Evolutionary conservation across 2,329 filamentous ascomycete genomes (phyloP).

Genomic region (Saccharata proteae): DNA sequence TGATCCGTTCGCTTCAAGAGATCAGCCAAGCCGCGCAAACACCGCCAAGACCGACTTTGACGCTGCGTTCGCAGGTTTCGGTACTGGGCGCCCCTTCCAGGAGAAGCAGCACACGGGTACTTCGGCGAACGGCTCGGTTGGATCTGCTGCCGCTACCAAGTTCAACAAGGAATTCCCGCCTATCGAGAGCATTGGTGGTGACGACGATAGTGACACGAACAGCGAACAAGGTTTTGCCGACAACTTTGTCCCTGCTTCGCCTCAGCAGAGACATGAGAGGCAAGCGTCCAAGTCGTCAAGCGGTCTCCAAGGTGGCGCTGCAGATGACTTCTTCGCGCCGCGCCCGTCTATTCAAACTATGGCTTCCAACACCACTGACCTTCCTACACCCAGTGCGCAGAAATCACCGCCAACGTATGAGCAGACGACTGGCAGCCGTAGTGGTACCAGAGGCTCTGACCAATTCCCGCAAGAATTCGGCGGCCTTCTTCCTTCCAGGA

Average conservation of each 20-base stretch:
- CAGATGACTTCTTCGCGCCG: conserved; percentile 16
- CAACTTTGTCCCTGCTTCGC: conserved; percentile 62
- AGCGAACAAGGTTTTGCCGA: conserved; percentile 78
- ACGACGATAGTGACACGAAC: conserved; percentile 64
- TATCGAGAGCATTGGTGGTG: conserved; percentile 71
- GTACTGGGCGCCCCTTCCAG: conserved; percentile 38
- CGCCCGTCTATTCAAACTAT: conserved; percentile 21
- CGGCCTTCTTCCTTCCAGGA: conserved; percentile 43
- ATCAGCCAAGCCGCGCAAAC: conserved; percentile 20
- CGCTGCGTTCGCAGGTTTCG: conserved; percentile 69
- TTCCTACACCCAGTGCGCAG: conserved; percentile 44
- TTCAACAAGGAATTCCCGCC: conserved; percentile 81
- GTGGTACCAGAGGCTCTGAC: conserved; percentile 22
- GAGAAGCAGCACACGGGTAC: conserved; percentile 26
- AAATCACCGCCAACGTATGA: conserved; percentile 47
- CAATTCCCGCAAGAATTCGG: conserved; percentile 43
- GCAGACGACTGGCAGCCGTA: conserved; percentile 26
- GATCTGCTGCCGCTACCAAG: conserved; percentile 26
- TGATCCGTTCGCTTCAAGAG: conserved; percentile 28
- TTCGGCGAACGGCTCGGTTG: conserved; percentile 18
- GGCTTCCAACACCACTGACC: conserved; percentile 24
- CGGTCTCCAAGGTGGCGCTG: conserved; percentile 7
- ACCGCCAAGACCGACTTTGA: conserved; percentile 69
- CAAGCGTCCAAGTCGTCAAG: conserved; percentile 14
- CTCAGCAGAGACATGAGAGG: conserved; percentile 20